Percentiles rank a stretch among this genome's conserved stretches.
phyloP scores from a whole-genome alignment of 2,329 filamentous ascomycete species.

The Penicillium sp. region DNA sequence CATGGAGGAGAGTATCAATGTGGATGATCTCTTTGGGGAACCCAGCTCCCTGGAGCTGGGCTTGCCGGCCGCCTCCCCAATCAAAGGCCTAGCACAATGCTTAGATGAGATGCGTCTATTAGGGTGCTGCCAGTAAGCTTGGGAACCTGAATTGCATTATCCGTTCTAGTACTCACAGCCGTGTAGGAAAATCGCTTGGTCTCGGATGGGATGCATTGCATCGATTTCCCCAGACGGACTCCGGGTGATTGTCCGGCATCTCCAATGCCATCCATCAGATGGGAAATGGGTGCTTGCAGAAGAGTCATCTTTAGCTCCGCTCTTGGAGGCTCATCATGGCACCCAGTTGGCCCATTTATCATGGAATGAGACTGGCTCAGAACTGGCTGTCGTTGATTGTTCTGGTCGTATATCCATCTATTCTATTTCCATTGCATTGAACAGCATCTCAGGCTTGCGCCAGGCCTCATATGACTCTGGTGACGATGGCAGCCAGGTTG shows the following conservation, averaged over 20 bases:
- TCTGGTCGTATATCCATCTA: slow-evolving; percentile 75
- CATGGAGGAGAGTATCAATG: slow-evolving; percentile 59
- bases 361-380: slow-evolving; percentile 75
- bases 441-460: slow-evolving; percentile 64
- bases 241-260: slow-evolving; percentile 68
- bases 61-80: slow-evolving; percentile 52
- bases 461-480: slow-evolving; percentile 65
- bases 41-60: slow-evolving; percentile 56
- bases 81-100: slow-evolving; percentile 68
- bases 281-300: slow-evolving; percentile 75
- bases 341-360: slow-evolving; percentile 74
- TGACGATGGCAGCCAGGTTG: slow-evolving; percentile 73
- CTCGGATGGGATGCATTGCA: slow-evolving; percentile 80
- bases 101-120: slow-evolving; percentile 72
- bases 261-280: slow-evolving; percentile 66
- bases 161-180: slow-evolving; percentile 24
- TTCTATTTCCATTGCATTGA: slow-evolving; percentile 68
- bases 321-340: slow-evolving; percentile 61
- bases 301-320: slow-evolving; percentile 62
- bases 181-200: slow-evolving; percentile 78
- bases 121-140: slow-evolving; percentile 77
- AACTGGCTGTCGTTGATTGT: slow-evolving; percentile 79
- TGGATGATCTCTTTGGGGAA: slow-evolving; percentile 76
- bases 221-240: slow-evolving; percentile 72
- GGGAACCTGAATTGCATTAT: not conserved